Evolutionary conservation across 495 filamentous ascomycete genomes (phyloP), one percentile per base, ranked within the genome.

Genomic region (Achaetomiella virescens): DNA sequence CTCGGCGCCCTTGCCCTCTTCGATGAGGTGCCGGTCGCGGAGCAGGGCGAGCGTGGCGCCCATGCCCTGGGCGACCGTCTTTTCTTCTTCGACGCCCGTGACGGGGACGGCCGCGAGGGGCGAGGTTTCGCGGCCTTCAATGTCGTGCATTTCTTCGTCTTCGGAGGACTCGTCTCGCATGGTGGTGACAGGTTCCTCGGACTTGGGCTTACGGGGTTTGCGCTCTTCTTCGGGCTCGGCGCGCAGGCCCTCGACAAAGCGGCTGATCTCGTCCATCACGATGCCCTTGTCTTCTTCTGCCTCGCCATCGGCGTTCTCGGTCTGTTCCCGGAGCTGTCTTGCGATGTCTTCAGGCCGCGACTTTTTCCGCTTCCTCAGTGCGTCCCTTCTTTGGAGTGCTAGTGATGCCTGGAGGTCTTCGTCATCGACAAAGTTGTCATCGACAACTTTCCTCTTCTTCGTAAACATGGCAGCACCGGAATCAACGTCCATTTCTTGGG

Each of bases 221-320:
- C 76, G 79, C 59, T 88, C 85, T n/a, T 83, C 83, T 48, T 86
- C 84, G 75, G 82, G n/a, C 18, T 68, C 56, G 78, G 81, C 59
- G 61, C 86, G 83, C 50, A 98, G 70, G 60, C 90, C 89, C 18
- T 90, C 85, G 24, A 98, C 89, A 66, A 98, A 98, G 58, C 96
- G 91, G 3, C 90, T 87, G 14, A 92, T 96, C 66, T 97, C 92
- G 60, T 97, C 91, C 53, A 98, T 90, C 14, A 97, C 79, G 11
- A 97, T 75, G 27, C 91, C 91, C 15, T 79, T 81, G 24, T 82
- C 84, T 57, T 85, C 77, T 22, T 70, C 75, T 1, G 70, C 73
- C 1, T 73, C 73, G 6, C 59, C 64, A 12, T 73, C 71, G 0
- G 70, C 27, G 43, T 49, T 52, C 3, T 48, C 49, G 21, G 76